Evolutionary conservation across 192 early-diverging fungal species (phyloP), one percentile per base, ranked within the genome.

Genomic region (Entophlyctis helioformis): DNA sequence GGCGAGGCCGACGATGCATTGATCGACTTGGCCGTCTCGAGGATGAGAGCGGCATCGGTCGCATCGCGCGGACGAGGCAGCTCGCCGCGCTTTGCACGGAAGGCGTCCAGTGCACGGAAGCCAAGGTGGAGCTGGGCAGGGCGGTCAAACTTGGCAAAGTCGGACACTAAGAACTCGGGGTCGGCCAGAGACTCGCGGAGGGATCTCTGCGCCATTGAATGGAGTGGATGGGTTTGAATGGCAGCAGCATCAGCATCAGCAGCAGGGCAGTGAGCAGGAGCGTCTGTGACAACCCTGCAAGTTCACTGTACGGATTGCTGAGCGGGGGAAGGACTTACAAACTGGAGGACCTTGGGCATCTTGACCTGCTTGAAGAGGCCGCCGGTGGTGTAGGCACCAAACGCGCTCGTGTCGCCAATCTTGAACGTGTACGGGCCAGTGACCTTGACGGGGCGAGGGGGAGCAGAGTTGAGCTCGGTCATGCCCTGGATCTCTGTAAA

Each of bases 101-200:
- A 99, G 10, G 55, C 56, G 45, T 92, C 84, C n/a, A 99, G 72
- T 4, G 90, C 93, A 61, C 93, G 89, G 81, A 96, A 96, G 26
- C 80, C 91, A 25, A 93, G 49, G 47, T 95, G 91, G 6, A 94
- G 72, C 63, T 92, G 87, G 2, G 74, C 69, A 12, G 93, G 93
- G n/a, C 90, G 79, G 54, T 99, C 93, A 44, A 94, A 99, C 68
- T 99, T 99, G 46, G 87, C 91, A 67, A 85, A 96, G 71, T 99
- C 96, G 28, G 91, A 83, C 44, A 81, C 69, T 28, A 96, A 44
- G 28, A 74, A 87, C 50, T 93, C 87, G 24, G 96, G 96, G 20
- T 69, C 69, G 24, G 73, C 60, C 11, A 93, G 64, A 1, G 89
- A 75, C 38, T 87, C 85, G 21, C 64, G 69, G 44, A 92, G 67